These are phyloP conservation scores for Xylariaceae sp. DNA, from an alignment of 2,329 filamentous ascomycete species.

Conservation along the genomic window DNA sequence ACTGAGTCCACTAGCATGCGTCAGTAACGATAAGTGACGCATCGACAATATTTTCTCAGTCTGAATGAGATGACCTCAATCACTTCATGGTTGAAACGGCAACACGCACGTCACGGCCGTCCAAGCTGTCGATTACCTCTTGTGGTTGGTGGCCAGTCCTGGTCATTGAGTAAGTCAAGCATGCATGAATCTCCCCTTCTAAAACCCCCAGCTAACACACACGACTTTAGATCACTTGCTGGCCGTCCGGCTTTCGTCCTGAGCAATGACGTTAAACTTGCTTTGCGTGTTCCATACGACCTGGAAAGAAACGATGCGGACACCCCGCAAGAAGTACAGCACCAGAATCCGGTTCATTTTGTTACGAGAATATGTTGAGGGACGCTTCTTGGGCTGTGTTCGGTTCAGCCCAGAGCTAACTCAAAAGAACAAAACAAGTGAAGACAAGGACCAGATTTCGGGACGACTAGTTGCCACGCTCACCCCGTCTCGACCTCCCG, in stretches of 20 bases:
- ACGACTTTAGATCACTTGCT: too few relatives aligned
- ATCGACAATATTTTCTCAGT: slow-evolving; percentile 5
- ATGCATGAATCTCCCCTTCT: too few relatives aligned
- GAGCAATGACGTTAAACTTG: slow-evolving; percentile 33
- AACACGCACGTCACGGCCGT: slow-evolving; percentile 18
- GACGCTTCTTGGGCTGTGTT: too few relatives aligned
- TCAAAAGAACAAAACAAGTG: too few relatives aligned
- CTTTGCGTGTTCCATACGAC: slow-evolving; percentile 19
- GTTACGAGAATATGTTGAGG: background rate
- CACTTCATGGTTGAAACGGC: slow-evolving; percentile 15
- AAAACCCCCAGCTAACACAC: too few relatives aligned
- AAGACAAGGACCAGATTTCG: background rate
- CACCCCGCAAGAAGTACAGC: background rate
- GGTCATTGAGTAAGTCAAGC: too few relatives aligned
- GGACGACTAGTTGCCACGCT: background rate
- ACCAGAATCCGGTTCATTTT: background rate
- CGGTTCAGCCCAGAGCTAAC: too few relatives aligned
- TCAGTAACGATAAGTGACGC: slow-evolving; percentile 4
- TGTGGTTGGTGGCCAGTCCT: background rate
- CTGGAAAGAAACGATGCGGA: slow-evolving; percentile 14
- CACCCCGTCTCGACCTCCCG: background rate
- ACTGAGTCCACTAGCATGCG: slow-evolving; percentile 2
- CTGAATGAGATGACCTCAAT: slow-evolving; percentile 10
- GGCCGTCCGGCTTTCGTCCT: slow-evolving; percentile 27
- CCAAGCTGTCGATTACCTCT: slow-evolving; percentile 15